Evolutionary conservation across 1,139 yeast genomes (phyloP), one percentile per base, ranked within the genome.

Genomic region (Suhomyces bolitotheri): DNA sequence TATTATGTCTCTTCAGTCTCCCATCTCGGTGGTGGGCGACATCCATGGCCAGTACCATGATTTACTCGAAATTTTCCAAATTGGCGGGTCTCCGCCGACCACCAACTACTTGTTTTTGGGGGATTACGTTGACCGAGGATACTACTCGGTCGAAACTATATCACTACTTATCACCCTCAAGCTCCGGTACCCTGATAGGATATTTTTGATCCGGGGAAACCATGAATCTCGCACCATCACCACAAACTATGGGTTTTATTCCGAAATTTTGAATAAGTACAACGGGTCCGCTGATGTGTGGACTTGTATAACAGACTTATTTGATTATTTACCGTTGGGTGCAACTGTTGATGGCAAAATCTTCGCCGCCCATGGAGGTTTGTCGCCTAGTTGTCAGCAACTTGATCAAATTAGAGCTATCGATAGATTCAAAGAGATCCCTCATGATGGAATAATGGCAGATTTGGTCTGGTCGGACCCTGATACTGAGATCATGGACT

Each of bases 361-460:
- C n/a, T 92, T 94, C 61, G 94, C 97, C 48, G 92, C 92, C 10
- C 99, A 94, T 56, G 99, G 98, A 3, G 98, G 98, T 0, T 56
- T 84, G 11, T 88, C 96, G 9, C 98, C 98, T 1, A 86, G 92
- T 50, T 88, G 95, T 37, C 97, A 90, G 54, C 85, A 95, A 19
- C 73, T 92, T 25, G 97, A 92, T 56, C 97, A 94, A 51, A 87
- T 92, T 40, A 72, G 86, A 47, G 82, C 94, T 16, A 80, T 94
- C 16, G 97, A 94, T 56, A 61, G 99, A 44, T 90, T 89, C 60
- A 78, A 80, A 46, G 98, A 94, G 56, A 89, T 92, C 17, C 98
- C 99, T 1, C 98, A 94, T 51, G 98, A 92, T 57, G 98, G 98
- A 0, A 95, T 96, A 20, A 94, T 92, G 97, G 97, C 98, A 1